Percentiles rank a stretch among this genome's conserved stretches.
Evolutionary conservation across 805 yeast species (phyloP).

Genomic region (Candida caryicola): DNA sequence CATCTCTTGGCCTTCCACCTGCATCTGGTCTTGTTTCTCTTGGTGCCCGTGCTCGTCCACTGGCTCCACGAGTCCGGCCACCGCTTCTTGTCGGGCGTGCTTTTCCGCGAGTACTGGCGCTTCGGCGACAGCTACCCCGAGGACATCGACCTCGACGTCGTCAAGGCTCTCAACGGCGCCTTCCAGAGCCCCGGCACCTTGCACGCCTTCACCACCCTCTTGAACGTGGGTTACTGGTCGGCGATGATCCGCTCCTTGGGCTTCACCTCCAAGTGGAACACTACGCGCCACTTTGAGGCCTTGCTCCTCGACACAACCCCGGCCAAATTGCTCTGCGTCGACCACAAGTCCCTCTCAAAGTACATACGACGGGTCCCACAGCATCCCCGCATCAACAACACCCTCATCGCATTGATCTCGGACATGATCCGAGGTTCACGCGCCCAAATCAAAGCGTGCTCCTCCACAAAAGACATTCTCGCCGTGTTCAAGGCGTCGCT

Average conservation of each 20-base stretch:
- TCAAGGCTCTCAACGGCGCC: slow-evolving; percentile 15
- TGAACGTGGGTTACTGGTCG: slow-evolving; percentile 29
- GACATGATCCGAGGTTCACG: slow-evolving; percentile 11
- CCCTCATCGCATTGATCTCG: slow-evolving; percentile 17
- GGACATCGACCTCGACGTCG: slow-evolving; percentile 10
- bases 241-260: slow-evolving; percentile 12
- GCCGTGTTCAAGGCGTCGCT: slow-evolving; percentile 2
- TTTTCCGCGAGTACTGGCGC: slow-evolving; percentile 27
- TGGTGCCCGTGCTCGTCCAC: slow-evolving; percentile 35
- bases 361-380: slow-evolving; percentile 13
- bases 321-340: background rate
- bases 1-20: slow-evolving; percentile 36
- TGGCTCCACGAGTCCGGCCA: slow-evolving; percentile 29
- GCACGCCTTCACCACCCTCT: slow-evolving; percentile 26
- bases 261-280: background rate
- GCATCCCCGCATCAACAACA: slow-evolving; percentile 20
- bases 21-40: slow-evolving; percentile 26
- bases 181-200: slow-evolving; percentile 4
- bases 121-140: slow-evolving; percentile 12
- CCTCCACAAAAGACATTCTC: slow-evolving; percentile 1
- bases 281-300: slow-evolving; percentile 4
- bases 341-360: slow-evolving; percentile 5
- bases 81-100: slow-evolving; percentile 1
- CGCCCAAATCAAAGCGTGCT: background rate
- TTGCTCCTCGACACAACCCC: background rate